Conservation (phyloP, 306 rosid genomes). For the Herpetospermum pedunculosum region DNA sequence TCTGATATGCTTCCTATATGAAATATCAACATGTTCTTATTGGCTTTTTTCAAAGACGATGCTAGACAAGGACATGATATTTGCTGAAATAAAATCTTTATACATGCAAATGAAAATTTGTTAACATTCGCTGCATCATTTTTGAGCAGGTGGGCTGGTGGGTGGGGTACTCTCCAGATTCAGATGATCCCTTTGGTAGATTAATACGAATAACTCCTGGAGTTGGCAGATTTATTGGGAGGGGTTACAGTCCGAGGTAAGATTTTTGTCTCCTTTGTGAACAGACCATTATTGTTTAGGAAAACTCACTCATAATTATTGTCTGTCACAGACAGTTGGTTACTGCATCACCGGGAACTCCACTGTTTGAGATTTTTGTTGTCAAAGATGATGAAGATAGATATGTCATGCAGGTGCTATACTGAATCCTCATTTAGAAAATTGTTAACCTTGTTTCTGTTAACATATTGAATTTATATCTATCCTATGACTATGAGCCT, state of each 20-base stretch:
- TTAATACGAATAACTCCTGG: slow-evolving; percentile 73
- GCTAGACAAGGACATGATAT: not conserved
- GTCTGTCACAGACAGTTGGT: slow-evolving; percentile 69
- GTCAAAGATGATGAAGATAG: slow-evolving; percentile 61
- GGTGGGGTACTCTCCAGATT: slow-evolving; percentile 85
- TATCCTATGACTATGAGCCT: not conserved
- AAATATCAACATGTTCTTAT: not conserved
- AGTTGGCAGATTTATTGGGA: slow-evolving; percentile 78
- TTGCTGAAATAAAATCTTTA: not conserved
- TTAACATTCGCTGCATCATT: slow-evolving; percentile 13
- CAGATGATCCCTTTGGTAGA: slow-evolving; percentile 89
- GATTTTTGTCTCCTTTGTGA: slow-evolving; percentile 15
- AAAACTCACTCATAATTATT: slow-evolving; percentile 16
- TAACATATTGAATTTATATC: not conserved
- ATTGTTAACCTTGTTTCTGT: not conserved
- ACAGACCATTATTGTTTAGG: not conserved
- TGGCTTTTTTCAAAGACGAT: not conserved
- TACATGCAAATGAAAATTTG: not conserved
- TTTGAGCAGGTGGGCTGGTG: slow-evolving; percentile 92
- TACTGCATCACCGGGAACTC: slow-evolving; percentile 71
- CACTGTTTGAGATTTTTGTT: slow-evolving; percentile 83
- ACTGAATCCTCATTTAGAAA: slow-evolving; percentile 10
- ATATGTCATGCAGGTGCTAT: slow-evolving; percentile 72
- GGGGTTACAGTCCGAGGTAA: slow-evolving; percentile 81
- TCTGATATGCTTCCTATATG: not conserved